phyloP scores from a whole-genome alignment of 306 rosid genomes.

The Prunus campanulata region DNA sequence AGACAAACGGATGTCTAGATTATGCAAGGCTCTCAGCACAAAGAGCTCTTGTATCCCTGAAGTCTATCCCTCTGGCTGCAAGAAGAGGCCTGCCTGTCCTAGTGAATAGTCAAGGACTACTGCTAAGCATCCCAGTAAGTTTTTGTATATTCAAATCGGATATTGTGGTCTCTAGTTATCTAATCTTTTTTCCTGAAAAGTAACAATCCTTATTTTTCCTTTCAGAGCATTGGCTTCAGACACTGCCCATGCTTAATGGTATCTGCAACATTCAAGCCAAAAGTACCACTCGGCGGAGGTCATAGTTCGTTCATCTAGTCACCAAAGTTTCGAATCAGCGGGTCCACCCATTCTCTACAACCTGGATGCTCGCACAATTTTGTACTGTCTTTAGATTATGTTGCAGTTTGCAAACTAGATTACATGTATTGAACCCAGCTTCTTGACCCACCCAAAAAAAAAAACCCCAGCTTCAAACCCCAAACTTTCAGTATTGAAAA shows the following conservation, averaged over 20 bases:
- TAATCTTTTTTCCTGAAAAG: background rate
- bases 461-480: background rate
- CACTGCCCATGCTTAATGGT: conserved; percentile 61
- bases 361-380: background rate
- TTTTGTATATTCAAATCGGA: background rate
- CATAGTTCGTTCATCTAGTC: conserved; percentile 58
- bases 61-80: conserved; percentile 77
- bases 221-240: conserved; percentile 65
- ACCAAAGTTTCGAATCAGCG: background rate
- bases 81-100: conserved; percentile 82
- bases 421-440: background rate
- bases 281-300: conserved; percentile 87
- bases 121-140: conserved; percentile 80
- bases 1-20: conserved; percentile 36
- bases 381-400: background rate
- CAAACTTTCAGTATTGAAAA: background rate
- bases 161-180: background rate
- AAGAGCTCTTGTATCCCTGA: conserved; percentile 53
- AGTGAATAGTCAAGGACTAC: conserved; percentile 56
- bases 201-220: conserved; percentile 1
- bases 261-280: conserved; percentile 67
- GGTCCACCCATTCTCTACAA: background rate
- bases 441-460: too few relatives aligned
- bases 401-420: conserved; percentile 2
- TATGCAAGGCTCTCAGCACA: conserved; percentile 59